These are phyloP conservation scores for Debaryomyces fabryi DNA, from an alignment of 1,139 yeast genomes.

Conservation along the genomic window DNA sequence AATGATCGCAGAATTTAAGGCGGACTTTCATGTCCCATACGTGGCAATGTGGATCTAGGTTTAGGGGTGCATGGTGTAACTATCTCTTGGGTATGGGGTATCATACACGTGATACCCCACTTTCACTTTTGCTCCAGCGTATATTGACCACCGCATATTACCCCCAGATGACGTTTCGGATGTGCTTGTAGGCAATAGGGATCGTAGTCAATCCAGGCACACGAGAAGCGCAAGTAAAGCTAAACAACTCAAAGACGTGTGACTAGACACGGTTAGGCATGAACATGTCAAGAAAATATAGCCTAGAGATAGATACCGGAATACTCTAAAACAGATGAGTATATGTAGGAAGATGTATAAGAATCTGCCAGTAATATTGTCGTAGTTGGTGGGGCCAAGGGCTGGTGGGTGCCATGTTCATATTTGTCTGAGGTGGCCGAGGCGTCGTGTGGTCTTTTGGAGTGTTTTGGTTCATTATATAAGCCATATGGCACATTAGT, in stretches of 20 bases:
- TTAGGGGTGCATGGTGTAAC: neutral
- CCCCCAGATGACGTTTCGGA: neutral
- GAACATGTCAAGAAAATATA: neutral
- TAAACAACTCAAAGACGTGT: neutral
- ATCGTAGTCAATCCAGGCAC: neutral
- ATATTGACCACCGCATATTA: neutral
- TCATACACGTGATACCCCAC: neutral
- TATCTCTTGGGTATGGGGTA: neutral
- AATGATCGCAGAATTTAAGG: neutral
- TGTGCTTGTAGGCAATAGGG: neutral
- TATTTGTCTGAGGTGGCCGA: neutral
- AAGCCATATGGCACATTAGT: neutral
- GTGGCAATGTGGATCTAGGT: slow-evolving; percentile 1
- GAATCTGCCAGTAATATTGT: neutral
- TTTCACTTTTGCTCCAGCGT: neutral
- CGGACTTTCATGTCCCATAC: neutral
- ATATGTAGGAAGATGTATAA: too few species aligned
- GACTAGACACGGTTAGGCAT: neutral
- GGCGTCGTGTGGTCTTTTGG: neutral
- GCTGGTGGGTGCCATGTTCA: neutral
- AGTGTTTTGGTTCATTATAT: neutral
- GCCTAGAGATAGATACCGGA: neutral
- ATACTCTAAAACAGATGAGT: neutral
- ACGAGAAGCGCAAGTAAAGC: neutral
- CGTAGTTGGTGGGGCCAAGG: neutral